Conservation (phyloP, 73 alveolate species). For the Tetrahymena borealis region DNA sequence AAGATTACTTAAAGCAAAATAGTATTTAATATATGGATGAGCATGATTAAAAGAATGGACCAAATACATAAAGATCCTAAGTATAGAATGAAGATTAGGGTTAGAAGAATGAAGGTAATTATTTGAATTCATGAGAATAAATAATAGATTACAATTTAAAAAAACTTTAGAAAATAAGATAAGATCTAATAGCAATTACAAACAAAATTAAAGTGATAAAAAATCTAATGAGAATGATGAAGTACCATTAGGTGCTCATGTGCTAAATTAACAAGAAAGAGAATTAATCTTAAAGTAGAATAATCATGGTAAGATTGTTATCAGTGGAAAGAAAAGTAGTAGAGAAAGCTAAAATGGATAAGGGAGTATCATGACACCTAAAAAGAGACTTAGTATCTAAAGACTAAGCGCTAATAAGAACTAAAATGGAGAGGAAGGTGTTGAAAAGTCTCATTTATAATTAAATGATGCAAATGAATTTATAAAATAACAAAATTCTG, state of each 20-base stretch:
- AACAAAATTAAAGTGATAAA: background rate
- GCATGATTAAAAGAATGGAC: background rate
- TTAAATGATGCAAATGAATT: background rate
- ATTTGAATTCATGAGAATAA: background rate
- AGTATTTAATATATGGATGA: background rate
- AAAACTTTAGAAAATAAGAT: background rate
- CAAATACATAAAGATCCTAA: background rate
- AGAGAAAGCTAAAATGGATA: background rate
- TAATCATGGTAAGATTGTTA: background rate
- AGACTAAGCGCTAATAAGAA: background rate
- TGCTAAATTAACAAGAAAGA: background rate
- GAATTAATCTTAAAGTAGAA: background rate
- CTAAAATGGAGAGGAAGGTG: background rate
- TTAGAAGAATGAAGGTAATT: background rate
- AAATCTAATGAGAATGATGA: background rate
- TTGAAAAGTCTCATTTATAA: background rate
- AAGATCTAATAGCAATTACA: background rate
- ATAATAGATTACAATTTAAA: too few relatives aligned
- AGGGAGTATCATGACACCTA: background rate
- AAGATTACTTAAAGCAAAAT: background rate
- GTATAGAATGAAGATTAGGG: background rate
- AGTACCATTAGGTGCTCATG: background rate
- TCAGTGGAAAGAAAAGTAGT: background rate
- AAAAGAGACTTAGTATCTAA: background rate
- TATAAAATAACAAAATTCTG: background rate